phyloP scores from a whole-genome alignment of 257 asterid genomes.

The Oldenlandia corymbosa region DNA sequence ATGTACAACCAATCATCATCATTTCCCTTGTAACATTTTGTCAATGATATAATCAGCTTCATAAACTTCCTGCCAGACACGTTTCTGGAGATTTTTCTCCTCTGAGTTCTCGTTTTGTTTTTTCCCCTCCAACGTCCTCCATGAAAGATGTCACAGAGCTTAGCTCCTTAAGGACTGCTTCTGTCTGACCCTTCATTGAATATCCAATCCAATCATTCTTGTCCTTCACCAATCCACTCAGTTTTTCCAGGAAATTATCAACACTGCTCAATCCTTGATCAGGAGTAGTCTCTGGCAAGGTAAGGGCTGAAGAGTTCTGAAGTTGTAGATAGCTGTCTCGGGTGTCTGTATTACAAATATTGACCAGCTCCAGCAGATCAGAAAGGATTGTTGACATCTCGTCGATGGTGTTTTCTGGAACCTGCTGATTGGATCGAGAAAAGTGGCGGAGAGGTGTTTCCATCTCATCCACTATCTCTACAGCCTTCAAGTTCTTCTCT shows the following conservation, averaged over 20 bases:
- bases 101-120: neutral
- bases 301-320: neutral
- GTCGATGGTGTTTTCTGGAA: neutral
- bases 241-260: neutral
- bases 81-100: neutral
- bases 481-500: neutral
- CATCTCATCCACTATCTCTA: neutral
- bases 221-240: neutral
- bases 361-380: neutral
- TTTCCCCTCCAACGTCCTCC: neutral
- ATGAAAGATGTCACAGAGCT: neutral
- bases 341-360: neutral
- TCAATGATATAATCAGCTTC: neutral
- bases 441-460: neutral
- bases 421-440: neutral
- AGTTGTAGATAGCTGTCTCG: slow-evolving; percentile 1
- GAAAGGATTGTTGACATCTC: neutral
- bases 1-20: neutral
- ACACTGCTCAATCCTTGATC: slow-evolving; percentile 1
- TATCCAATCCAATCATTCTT: neutral
- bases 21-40: neutral
- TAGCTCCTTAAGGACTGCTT: neutral
- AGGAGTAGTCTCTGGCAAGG: slow-evolving; percentile 7
- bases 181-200: neutral
- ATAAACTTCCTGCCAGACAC: neutral